Conservation (phyloP, 768 basidiomycete species). For the Mycena metata region DNA sequence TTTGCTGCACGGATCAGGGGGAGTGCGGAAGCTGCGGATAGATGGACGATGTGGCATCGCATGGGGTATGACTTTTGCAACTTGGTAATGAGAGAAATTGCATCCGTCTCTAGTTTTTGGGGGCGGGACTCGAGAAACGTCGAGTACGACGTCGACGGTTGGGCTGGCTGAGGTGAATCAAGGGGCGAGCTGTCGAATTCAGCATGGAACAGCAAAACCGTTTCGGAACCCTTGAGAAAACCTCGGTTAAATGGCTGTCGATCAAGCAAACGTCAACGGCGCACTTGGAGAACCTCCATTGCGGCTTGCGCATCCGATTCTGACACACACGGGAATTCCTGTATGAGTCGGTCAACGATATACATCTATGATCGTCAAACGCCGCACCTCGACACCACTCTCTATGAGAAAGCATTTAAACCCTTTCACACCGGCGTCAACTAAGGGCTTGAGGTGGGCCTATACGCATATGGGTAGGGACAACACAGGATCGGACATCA, state of each 20-base stretch:
- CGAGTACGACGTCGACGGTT: conserved; percentile 65
- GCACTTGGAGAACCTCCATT: conserved; percentile 83
- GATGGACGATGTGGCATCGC: conserved; percentile 94
- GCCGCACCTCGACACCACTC: conserved; percentile 89
- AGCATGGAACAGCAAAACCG: conserved; percentile 92
- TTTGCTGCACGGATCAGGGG: conserved; percentile 81
- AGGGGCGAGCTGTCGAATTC: conserved; percentile 69
- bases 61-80: conserved; percentile 78
- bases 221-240: conserved; percentile 68
- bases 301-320: conserved; percentile 76
- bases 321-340: conserved; percentile 94
- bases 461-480: conserved; percentile 44
- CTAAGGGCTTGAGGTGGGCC: conserved; percentile 81
- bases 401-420: conserved; percentile 98
- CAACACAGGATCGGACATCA: neutral
- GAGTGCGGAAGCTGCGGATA: conserved; percentile 88
- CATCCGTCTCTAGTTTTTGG: conserved; percentile 80
- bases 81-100: conserved; percentile 81
- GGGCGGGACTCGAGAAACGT: conserved; percentile 93
- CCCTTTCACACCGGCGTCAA: conserved; percentile 88
- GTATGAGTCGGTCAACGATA: conserved; percentile 11
- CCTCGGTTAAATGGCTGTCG: conserved; percentile 13
- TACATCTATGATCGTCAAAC: conserved; percentile 24
- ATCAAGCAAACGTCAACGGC: conserved; percentile 22
- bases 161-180: conserved; percentile 32